Evolutionary conservation across 352 stramenopile species (phyloP), one percentile per base, ranked within the genome.

Genomic region (Peronospora farinosa): DNA sequence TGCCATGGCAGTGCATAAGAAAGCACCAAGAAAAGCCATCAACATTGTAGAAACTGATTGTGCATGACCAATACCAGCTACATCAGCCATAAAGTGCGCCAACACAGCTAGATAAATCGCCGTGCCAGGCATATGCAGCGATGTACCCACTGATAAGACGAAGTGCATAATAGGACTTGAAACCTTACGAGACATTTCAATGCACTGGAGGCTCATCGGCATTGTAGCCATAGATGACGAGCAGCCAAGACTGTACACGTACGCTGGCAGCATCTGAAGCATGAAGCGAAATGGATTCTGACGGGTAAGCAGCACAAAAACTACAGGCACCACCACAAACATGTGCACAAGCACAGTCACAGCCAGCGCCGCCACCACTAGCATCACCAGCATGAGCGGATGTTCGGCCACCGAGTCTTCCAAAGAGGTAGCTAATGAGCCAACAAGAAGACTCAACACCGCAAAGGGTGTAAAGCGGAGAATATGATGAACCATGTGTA

Each of bases 211-310:
- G 11, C 60, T 82, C 27, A 88, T 50, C 0, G 76, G 78, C 40
- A 92, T 60, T 40, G 78, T 72, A 9, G 78, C 78, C 47, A 88
- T 71, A 5, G 81, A 92, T 12, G 81, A 92, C 7, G 76, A 78
- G 27, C 74, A 88, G 17, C 81, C 81, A n/a, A 90, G 37, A 28
- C 60, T 70, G 51, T 83, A 86, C 39, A 92, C 65, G 57, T 83
- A 89, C 9, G 74, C 77, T 1, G 81, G 78, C 1, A 84, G 3
- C 42, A 92, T 65, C 45, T 89, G 65, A 21, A 45, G 43, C 69
- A 92, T 92, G 65, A 75, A 90, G 9, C 45, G 31, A 67, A 84
- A 88, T 53, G 81, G 81, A 47, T 89, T 92, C 30, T 56, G 67
- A 21, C 62, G 65, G 11, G 78, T 86, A 38, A 79, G 65, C n/a